phyloP scores from a whole-genome alignment of 371 early-diverging fungal species.

The Chytridium lagenaria region DNA sequence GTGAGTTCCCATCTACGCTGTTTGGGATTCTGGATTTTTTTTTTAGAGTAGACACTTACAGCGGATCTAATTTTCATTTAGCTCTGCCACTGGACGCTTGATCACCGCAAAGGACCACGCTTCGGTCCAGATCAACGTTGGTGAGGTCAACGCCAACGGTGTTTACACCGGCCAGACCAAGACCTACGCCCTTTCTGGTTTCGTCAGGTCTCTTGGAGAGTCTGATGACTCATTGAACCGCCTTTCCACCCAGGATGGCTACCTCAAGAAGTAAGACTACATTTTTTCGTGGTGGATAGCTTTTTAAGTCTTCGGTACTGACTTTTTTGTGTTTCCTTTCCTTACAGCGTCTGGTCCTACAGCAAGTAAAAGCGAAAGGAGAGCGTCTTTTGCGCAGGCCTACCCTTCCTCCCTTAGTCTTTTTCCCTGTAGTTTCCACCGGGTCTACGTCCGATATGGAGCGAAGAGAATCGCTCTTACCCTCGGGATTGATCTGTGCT shows the following conservation, averaged over 20 bases:
- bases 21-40: no score
- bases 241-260: conserved; percentile 89
- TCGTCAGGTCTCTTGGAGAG: conserved; percentile 90
- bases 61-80: conserved; percentile 30
- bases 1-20: conserved; percentile 52
- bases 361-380: conserved; percentile 44
- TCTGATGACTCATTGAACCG: conserved; percentile 97
- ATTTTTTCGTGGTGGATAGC: background rate
- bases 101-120: conserved; percentile 97
- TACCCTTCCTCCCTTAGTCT: background rate
- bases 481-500: background rate
- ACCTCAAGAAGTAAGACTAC: conserved; percentile 58
- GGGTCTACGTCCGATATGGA: background rate
- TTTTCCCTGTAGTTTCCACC: background rate
- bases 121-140: conserved; percentile 97
- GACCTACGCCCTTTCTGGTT: conserved; percentile 94
- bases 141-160: conserved; percentile 91
- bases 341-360: conserved; percentile 50
- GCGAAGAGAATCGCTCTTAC: no score
- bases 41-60: no score
- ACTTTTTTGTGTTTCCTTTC: background rate
- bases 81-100: conserved; percentile 89
- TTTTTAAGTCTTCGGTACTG: background rate
- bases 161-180: conserved; percentile 75
- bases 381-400: background rate